Evolutionary conservation across 2,329 filamentous ascomycete genomes (phyloP).

Genomic region (Sporothrix pseudoabietina): DNA sequence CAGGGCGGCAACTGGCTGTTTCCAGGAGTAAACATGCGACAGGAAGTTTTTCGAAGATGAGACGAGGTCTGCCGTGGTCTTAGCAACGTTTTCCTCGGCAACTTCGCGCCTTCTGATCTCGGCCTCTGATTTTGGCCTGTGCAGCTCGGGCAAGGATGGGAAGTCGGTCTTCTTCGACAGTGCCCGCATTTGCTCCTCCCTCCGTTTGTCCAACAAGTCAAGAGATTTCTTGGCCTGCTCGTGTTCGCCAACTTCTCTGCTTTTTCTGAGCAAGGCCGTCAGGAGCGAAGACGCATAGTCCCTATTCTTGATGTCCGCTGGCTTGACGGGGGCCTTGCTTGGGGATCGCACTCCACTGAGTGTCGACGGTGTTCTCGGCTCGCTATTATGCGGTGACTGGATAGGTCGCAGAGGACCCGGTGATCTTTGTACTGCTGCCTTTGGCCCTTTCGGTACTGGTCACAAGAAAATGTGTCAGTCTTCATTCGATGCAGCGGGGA

Average conservation of each 20-base stretch:
- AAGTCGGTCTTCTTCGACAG: constrained; percentile 29
- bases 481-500: not conserved
- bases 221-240: constrained; percentile 20
- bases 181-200: constrained; percentile 15
- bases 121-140: not conserved
- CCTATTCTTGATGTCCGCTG: not conserved
- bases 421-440: not conserved
- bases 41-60: constrained; percentile 1
- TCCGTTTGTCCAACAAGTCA: constrained; percentile 10
- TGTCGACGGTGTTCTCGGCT: not conserved
- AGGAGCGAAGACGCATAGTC: not conserved
- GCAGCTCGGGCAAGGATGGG: constrained; percentile 26
- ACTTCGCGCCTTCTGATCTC: constrained; percentile 5
- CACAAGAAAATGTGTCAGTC: not conserved
- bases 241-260: constrained; percentile 16
- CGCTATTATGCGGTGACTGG: not conserved
- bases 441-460: constrained; percentile 18
- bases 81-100: not conserved
- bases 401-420: not conserved
- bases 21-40: not conserved
- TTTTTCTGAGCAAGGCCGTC: constrained; percentile 16
- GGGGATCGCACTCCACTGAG: not conserved
- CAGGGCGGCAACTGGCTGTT: not conserved
- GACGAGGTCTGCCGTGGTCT: not conserved
- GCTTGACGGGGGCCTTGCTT: not conserved